Conservation (phyloP, 2,329 filamentous ascomycete species). For the Ceratocystis eucalypticola region DNA sequence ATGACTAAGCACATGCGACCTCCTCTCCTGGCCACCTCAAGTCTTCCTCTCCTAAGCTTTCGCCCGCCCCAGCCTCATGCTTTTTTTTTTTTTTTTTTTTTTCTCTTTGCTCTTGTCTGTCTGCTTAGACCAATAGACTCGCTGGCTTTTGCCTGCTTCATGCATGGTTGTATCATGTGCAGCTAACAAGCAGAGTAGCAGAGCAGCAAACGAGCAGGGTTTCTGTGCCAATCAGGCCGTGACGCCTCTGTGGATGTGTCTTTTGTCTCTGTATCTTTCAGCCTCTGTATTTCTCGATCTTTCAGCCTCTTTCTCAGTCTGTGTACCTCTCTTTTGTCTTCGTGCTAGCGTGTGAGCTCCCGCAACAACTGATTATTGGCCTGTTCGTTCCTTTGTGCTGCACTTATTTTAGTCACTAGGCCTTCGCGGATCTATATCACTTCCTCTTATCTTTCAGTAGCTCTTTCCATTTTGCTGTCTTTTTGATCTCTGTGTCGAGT, state of each 20-base stretch:
- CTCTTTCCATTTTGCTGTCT: too few species aligned
- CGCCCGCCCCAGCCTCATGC: background rate
- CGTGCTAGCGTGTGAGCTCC: background rate
- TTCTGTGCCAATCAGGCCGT: slow-evolving; percentile 12
- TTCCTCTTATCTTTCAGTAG: too few species aligned
- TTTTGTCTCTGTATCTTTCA: background rate
- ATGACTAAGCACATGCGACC: too few species aligned
- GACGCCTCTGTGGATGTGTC: background rate
- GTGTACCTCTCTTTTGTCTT: too few species aligned
- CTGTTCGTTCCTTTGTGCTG: background rate
- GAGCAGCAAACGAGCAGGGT: background rate
- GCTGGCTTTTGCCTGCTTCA: background rate
- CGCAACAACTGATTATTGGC: too few species aligned
- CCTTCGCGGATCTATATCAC: too few species aligned
- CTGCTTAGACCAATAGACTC: too few species aligned
- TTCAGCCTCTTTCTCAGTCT: background rate
- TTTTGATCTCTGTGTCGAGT: background rate
- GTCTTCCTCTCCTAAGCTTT: background rate
- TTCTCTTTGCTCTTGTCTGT: too few species aligned
- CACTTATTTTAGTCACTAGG: background rate
- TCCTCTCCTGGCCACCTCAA: background rate
- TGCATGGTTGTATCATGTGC: slow-evolving; percentile 5
- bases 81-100: background rate
- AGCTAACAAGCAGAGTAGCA: background rate
- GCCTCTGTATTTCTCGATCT: background rate